A percentile compares a stretch with the other conserved stretches of the same genome.
phyloP scores from a whole-genome alignment of 2,329 filamentous ascomycete species.

The Phoma herbarum region DNA sequence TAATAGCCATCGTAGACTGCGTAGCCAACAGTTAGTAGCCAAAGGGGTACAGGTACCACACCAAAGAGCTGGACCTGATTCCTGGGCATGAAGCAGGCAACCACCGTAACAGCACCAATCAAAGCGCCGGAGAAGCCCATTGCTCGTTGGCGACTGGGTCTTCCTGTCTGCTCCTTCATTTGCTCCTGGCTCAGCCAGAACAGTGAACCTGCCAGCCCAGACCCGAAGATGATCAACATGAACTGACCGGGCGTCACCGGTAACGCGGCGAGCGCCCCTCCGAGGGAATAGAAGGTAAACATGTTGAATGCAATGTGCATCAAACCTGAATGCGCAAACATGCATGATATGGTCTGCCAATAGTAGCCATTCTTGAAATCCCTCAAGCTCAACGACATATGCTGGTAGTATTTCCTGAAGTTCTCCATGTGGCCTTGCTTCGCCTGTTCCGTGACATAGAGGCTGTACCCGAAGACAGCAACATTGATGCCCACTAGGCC shows the following conservation, averaged over 20 bases:
- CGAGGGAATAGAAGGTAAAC: conserved; percentile 52
- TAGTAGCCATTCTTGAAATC: conserved; percentile 42
- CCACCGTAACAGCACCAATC: conserved; percentile 52
- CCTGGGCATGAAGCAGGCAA: conserved; percentile 52
- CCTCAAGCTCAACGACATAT: conserved; percentile 48
- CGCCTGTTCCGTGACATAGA: conserved; percentile 44
- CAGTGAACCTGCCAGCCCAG: conserved; percentile 37
- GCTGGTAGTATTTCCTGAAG: conserved; percentile 30
- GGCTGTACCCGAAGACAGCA: conserved; percentile 51
- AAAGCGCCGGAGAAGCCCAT: conserved; percentile 53
- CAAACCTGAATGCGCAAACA: conserved; percentile 51
- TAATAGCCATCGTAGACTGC: conserved; percentile 52
- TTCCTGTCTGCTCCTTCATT: conserved; percentile 7
- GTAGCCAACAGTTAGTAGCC: conserved; percentile 48
- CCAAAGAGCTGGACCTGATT: conserved; percentile 47
- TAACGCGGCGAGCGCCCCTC: conserved; percentile 40
- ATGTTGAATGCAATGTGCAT: conserved; percentile 55
- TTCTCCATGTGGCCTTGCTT: conserved; percentile 27
- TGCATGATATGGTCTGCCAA: conserved; percentile 52
- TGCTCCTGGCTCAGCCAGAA: conserved; percentile 29
- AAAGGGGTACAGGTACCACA: conserved; percentile 54
- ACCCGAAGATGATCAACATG: conserved; percentile 42
- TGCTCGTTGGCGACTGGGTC: conserved; percentile 20
- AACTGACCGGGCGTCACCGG: conserved; percentile 43
- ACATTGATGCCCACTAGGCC: conserved; percentile 53